Conservation (phyloP, 1,284 basidiomycete genomes). For the Fomitopsis pinicola region DNA sequence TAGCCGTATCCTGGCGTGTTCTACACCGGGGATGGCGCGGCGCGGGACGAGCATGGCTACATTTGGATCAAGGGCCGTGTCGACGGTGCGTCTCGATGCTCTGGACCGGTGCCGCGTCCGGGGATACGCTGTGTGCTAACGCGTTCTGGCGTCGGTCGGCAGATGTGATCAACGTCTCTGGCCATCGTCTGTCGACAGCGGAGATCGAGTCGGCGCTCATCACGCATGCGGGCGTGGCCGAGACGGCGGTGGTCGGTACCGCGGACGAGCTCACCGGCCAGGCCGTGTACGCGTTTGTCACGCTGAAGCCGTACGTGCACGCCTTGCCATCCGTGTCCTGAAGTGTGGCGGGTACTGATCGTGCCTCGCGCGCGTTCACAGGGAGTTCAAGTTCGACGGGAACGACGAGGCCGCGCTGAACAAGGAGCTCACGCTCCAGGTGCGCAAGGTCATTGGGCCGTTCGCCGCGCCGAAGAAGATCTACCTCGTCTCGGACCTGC, state of each 20-base stretch:
- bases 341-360: neutral
- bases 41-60: constrained; percentile 93
- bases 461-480: constrained; percentile 96
- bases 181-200: constrained; percentile 94
- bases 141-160: neutral
- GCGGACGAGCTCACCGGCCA: constrained; percentile 87
- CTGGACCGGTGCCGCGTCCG: neutral
- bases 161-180: constrained; percentile 94
- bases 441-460: constrained; percentile 93
- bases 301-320: constrained; percentile 49
- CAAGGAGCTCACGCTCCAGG: constrained; percentile 93
- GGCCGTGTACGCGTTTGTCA: constrained; percentile 84
- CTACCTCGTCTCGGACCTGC: constrained; percentile 82
- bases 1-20: constrained; percentile 84
- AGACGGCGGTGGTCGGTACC: constrained; percentile 89
- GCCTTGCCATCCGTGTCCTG: constrained; percentile 16
- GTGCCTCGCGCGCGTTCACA: constrained; percentile 20
- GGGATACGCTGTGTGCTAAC: neutral
- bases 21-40: constrained; percentile 97
- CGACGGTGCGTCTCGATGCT: constrained; percentile 63
- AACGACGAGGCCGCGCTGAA: constrained; percentile 66
- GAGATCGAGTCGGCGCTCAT: constrained; percentile 98
- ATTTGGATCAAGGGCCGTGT: constrained; percentile 98
- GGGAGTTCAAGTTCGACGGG: constrained; percentile 78
- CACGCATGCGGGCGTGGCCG: constrained; percentile 90